Conservation (phyloP, 305 asterid genomes). For the Fraxinus xanthoxyloides region DNA sequence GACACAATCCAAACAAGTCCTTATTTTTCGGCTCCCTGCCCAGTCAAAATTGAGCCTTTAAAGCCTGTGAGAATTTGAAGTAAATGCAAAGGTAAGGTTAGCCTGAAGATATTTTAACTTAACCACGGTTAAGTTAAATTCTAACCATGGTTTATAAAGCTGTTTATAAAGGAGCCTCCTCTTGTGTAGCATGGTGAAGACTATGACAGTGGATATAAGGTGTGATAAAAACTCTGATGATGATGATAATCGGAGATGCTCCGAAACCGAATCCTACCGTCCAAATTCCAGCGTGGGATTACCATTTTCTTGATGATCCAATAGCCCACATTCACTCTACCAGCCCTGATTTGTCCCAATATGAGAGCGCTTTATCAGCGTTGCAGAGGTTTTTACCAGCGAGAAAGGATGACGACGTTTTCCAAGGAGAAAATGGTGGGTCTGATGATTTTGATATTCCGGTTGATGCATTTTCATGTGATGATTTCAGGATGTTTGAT, state of each 20-base stretch:
- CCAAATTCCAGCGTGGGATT: slow-evolving; percentile 58
- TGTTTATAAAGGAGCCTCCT: slow-evolving; percentile 43
- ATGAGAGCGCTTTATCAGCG: slow-evolving; percentile 39
- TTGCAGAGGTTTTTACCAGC: slow-evolving; percentile 64
- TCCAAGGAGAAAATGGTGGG: slow-evolving; percentile 7
- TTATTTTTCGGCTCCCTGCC: slow-evolving; percentile 2
- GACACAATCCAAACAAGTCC: slow-evolving; percentile 20
- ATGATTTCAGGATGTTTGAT: slow-evolving; percentile 69
- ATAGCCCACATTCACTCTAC: slow-evolving; percentile 38
- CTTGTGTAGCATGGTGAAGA: slow-evolving; percentile 29
- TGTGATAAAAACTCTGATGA: slow-evolving; percentile 12
- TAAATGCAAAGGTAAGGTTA: slow-evolving; percentile 42
- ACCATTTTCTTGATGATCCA: slow-evolving; percentile 39
- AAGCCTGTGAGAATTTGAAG: slow-evolving; percentile 24
- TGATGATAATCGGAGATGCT: slow-evolving; percentile 58
- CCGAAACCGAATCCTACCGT: slow-evolving; percentile 56
- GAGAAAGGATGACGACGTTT: slow-evolving; percentile 41
- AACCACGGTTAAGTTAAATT: slow-evolving; percentile 32
- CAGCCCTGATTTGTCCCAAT: slow-evolving; percentile 26
- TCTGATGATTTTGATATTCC: slow-evolving; percentile 56
- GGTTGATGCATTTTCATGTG: slow-evolving; percentile 67
- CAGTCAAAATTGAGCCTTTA: slow-evolving; percentile 27
- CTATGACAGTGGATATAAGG: slow-evolving; percentile 35
- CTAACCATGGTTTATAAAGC: slow-evolving; percentile 43
- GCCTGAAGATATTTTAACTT: slow-evolving; percentile 35